Evolutionary conservation across 1,139 yeast genomes (phyloP).

Genomic region (Kurtzmaniella natalensis): DNA sequence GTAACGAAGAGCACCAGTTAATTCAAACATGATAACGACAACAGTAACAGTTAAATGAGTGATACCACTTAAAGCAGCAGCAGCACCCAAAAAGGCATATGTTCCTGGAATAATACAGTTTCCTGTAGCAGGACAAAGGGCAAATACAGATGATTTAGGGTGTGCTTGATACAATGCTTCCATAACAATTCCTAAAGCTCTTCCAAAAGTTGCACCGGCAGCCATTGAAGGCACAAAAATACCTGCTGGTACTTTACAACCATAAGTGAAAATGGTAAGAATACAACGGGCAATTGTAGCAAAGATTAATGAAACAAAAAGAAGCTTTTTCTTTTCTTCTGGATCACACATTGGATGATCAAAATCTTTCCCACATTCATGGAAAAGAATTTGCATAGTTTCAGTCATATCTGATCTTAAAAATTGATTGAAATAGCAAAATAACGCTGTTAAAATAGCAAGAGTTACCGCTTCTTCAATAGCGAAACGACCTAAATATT

Average conservation of each 20-base stretch:
- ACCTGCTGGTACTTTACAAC: constrained; percentile 92
- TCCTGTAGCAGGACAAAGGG: constrained; percentile 35
- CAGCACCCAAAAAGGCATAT: constrained; percentile 96
- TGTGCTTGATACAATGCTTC: constrained; percentile 48
- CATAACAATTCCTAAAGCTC: constrained; percentile 72
- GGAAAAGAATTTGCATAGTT: constrained; percentile 84
- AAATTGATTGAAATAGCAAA: constrained; percentile 82
- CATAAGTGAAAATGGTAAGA: constrained; percentile 80
- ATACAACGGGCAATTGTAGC: constrained; percentile 73
- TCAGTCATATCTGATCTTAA: constrained; percentile 90
- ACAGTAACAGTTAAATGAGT: constrained; percentile 90
- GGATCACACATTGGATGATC: constrained; percentile 47
- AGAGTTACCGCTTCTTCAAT: constrained; percentile 68
- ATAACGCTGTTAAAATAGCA: constrained; percentile 64
- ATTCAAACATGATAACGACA: constrained; percentile 92
- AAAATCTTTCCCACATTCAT: constrained; percentile 62
- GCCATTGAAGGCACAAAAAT: constrained; percentile 97
- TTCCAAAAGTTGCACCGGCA: constrained; percentile 90
- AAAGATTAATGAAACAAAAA: constrained; percentile 49
- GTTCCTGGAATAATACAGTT: constrained; percentile 86
- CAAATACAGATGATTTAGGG: constrained; percentile 42
- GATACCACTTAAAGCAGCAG: constrained; percentile 90
- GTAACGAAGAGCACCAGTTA: constrained; percentile 88
- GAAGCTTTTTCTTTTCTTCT: constrained; percentile 26
- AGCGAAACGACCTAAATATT: constrained; percentile 53